Percentiles rank a stretch among this genome's conserved stretches.
These are phyloP conservation scores for Pichia nakasei DNA, from an alignment of 805 yeast genomes.

Conservation along the genomic window DNA sequence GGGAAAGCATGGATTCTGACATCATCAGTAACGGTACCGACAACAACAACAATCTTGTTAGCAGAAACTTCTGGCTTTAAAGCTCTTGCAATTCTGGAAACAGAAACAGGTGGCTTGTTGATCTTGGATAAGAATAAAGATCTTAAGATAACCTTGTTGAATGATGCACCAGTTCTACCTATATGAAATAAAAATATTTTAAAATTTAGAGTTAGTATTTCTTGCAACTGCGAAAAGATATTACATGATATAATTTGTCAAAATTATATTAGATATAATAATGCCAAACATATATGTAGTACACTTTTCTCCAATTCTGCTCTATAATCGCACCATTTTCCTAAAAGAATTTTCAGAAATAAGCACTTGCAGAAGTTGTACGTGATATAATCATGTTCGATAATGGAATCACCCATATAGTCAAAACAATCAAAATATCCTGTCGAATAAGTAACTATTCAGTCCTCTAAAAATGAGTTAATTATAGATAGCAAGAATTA, in stretches of 20 bases:
- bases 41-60: slow-evolving; percentile 91
- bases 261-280: not conserved
- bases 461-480: not conserved
- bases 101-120: slow-evolving; percentile 99
- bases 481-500: slow-evolving; percentile 20
- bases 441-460: not conserved
- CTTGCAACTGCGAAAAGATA: slow-evolving; percentile 7
- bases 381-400: not conserved
- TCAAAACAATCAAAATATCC: not conserved
- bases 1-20: slow-evolving; percentile 89
- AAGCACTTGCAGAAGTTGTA: slow-evolving; percentile 26
- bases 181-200: slow-evolving; percentile 10
- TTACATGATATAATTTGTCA: not conserved
- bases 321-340: slow-evolving; percentile 34
- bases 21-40: slow-evolving; percentile 99
- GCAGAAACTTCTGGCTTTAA: slow-evolving; percentile 75
- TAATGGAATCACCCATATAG: not conserved
- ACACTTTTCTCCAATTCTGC: slow-evolving; percentile 32
- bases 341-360: not conserved
- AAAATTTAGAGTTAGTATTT: slow-evolving; percentile 3
- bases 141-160: slow-evolving; percentile 95
- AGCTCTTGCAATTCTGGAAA: slow-evolving; percentile 83
- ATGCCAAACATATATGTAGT: not conserved
- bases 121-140: slow-evolving; percentile 94
- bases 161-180: slow-evolving; percentile 98